These are phyloP conservation scores for Gyrodon lividus DNA, from an alignment of 768 basidiomycete genomes.

Conservation along the genomic window DNA sequence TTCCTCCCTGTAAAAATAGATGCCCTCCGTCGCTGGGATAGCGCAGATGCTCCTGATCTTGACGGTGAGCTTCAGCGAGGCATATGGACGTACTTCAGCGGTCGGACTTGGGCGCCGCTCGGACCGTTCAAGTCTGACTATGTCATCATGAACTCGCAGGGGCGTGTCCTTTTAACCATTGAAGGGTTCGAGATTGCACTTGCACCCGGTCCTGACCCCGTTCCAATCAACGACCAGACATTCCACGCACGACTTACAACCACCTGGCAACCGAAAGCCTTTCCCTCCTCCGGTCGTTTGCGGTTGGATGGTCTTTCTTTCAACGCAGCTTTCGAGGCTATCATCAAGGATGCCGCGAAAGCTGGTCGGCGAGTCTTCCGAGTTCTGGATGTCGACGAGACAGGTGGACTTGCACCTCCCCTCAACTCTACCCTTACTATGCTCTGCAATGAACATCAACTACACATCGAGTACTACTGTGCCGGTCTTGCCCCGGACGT, in stretches of 20 bases:
- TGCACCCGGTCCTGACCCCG: slow-evolving; percentile 14
- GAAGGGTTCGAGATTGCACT: slow-evolving; percentile 18
- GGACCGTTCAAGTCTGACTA: slow-evolving; percentile 16
- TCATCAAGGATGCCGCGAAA: slow-evolving; percentile 1
- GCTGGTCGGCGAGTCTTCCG: slow-evolving; percentile 7
- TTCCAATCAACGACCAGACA: slow-evolving; percentile 10
- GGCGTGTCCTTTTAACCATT: slow-evolving; percentile 21
- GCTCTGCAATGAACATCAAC: neutral
- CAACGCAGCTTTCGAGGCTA: neutral
- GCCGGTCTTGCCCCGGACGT: slow-evolving; percentile 1
- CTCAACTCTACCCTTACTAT: neutral
- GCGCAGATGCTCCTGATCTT: slow-evolving; percentile 5
- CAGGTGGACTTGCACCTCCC: neutral
- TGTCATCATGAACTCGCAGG: slow-evolving; percentile 13
- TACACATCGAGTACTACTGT: slow-evolving; percentile 11
- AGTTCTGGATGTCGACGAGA: slow-evolving; percentile 7
- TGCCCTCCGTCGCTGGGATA: slow-evolving; percentile 14
- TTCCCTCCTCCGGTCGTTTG: neutral
- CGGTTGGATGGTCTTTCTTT: neutral
- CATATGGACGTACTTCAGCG: slow-evolving; percentile 13
- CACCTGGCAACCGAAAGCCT: slow-evolving; percentile 19
- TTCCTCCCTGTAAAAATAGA: slow-evolving; percentile 16
- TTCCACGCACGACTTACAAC: slow-evolving; percentile 17
- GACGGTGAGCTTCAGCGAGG: slow-evolving; percentile 4
- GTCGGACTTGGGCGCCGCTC: slow-evolving; percentile 6